Evolutionary conservation across 768 basidiomycete genomes (phyloP).

Genomic region (Lyophyllum semitale): DNA sequence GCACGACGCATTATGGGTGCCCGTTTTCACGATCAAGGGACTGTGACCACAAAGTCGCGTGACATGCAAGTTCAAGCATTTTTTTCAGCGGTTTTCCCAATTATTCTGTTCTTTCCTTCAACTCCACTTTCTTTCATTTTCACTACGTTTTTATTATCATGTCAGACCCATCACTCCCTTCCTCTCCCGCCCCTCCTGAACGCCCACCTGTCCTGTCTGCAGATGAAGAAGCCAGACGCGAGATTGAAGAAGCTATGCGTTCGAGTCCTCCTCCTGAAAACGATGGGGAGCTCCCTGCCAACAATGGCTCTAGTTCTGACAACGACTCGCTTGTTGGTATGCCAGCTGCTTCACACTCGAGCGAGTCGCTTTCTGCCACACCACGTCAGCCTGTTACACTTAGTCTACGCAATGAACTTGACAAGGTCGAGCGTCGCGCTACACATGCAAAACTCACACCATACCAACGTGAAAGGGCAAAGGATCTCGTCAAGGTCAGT

Average conservation of each 20-base stretch:
- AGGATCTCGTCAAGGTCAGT: slow-evolving; percentile 4
- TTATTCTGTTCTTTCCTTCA: not conserved
- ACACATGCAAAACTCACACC: slow-evolving; percentile 3
- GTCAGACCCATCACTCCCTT: not conserved
- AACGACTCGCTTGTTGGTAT: not conserved
- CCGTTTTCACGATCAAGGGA: too few species aligned
- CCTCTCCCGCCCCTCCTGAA: not conserved
- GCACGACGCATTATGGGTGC: not conserved
- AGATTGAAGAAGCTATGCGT: slow-evolving; percentile 1
- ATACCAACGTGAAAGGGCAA: slow-evolving; percentile 8
- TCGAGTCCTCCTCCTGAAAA: not conserved
- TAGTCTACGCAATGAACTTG: not conserved
- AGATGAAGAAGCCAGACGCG: not conserved
- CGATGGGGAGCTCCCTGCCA: not conserved
- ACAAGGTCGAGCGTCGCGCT: not conserved
- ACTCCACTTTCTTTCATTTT: not conserved
- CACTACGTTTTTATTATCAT: not conserved
- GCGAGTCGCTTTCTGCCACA: not conserved
- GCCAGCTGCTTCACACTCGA: not conserved
- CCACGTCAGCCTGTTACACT: not conserved
- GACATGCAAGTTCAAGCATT: too few species aligned
- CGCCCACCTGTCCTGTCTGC: not conserved
- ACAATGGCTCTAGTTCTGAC: not conserved
- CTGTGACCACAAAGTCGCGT: too few species aligned
- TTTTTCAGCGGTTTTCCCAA: not conserved